Evolutionary conservation across 768 basidiomycete genomes (phyloP).

Genomic region (Pleurotus salmoneostramineus): DNA sequence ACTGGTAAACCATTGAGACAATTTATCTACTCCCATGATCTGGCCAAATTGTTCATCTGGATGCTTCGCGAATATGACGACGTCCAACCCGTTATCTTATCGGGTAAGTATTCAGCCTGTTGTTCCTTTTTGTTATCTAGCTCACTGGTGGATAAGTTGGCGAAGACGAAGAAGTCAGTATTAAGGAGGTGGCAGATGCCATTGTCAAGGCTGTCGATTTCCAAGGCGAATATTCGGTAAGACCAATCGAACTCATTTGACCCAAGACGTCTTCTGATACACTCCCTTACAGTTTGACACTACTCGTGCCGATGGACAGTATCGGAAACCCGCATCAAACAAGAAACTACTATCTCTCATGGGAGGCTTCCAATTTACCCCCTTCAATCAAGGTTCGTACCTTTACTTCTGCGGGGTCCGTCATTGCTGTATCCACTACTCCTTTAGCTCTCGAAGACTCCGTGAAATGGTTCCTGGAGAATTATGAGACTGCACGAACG

Average conservation of each 20-base stretch:
- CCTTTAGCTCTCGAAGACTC: slow-evolving; percentile 65
- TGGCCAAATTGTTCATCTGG: slow-evolving; percentile 95
- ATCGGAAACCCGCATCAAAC: slow-evolving; percentile 95
- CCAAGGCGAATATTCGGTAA: slow-evolving; percentile 68
- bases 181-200: slow-evolving; percentile 87
- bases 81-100: slow-evolving; percentile 91
- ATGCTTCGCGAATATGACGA: slow-evolving; percentile 86
- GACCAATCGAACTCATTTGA: slow-evolving; percentile 13
- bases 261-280: background rate
- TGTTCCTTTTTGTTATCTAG: background rate
- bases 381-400: slow-evolving; percentile 72
- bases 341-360: slow-evolving; percentile 76
- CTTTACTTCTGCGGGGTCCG: background rate
- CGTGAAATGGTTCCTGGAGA: slow-evolving; percentile 85
- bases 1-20: slow-evolving; percentile 93
- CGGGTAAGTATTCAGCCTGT: slow-evolving; percentile 42
- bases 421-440: slow-evolving; percentile 1
- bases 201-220: slow-evolving; percentile 84
- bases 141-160: slow-evolving; percentile 50
- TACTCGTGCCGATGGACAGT: slow-evolving; percentile 85
- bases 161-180: slow-evolving; percentile 92
- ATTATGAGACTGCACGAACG: slow-evolving; percentile 70
- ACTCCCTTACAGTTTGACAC: slow-evolving; percentile 69
- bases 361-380: slow-evolving; percentile 85
- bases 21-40: slow-evolving; percentile 95